Percentiles rank a stretch among this genome's conserved stretches.
These are phyloP conservation scores for Hanseniaspora gamundiae DNA, from an alignment of 1,139 yeast species.

Conservation along the genomic window DNA sequence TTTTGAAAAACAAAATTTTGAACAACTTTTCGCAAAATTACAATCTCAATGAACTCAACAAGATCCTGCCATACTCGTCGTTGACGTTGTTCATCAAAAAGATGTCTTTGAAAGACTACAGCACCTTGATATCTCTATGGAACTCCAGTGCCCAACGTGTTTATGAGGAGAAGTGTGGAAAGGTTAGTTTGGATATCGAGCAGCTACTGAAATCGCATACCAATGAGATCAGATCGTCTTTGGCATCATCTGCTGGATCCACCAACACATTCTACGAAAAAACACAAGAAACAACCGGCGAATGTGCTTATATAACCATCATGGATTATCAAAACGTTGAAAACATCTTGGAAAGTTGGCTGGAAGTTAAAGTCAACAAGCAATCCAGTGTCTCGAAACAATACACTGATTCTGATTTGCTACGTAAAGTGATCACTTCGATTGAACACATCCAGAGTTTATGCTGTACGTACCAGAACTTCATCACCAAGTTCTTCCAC, in stretches of 20 bases:
- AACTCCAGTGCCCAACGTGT: conserved; percentile 13
- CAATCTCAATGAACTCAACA: conserved; percentile 28
- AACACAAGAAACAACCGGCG: too few relatives aligned
- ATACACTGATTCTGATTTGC: conserved; percentile 2
- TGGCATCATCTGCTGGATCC: too few relatives aligned
- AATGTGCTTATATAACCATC: background rate
- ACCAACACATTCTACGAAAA: too few relatives aligned
- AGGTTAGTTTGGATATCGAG: background rate
- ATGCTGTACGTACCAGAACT: conserved; percentile 52
- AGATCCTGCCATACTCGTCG: conserved; percentile 45
- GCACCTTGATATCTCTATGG: conserved; percentile 28
- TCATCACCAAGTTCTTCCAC: conserved; percentile 56
- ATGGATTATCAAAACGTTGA: conserved; percentile 7
- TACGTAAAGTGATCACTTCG: conserved; percentile 2
- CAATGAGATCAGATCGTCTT: background rate
- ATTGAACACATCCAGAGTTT: conserved; percentile 23
- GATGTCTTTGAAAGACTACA: conserved; percentile 33
- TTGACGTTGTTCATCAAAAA: conserved; percentile 56
- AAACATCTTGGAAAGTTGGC: conserved; percentile 14
- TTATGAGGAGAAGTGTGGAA: conserved; percentile 14
- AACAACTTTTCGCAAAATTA: conserved; percentile 12
- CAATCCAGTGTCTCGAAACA: conserved; percentile 5
- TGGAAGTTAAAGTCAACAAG: conserved; percentile 11
- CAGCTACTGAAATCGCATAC: background rate
- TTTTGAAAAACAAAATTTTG: conserved; percentile 26